Percentiles rank a stretch among this genome's conserved stretches.
Conservation (phyloP, 352 stramenopile genomes). For the Globisporangium spiculum region DNA sequence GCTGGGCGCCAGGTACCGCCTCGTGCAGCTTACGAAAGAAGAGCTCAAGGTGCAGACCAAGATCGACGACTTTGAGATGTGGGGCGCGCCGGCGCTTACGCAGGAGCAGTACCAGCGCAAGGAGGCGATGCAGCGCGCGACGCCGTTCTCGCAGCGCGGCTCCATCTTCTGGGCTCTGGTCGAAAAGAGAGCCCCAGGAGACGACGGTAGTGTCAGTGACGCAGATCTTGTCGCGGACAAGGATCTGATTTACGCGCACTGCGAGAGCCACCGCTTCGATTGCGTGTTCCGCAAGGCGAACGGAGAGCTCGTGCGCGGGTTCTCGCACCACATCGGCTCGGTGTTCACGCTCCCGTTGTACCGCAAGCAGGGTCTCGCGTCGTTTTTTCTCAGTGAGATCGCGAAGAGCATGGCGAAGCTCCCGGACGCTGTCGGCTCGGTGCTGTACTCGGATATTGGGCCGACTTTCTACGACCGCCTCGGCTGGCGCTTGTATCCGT, state of each 20-base stretch:
- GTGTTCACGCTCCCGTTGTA: slow-evolving; percentile 59
- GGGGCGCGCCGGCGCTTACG: slow-evolving; percentile 34
- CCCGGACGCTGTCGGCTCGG: slow-evolving; percentile 34
- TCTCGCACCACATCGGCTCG: slow-evolving; percentile 60
- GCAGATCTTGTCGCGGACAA: slow-evolving; percentile 14
- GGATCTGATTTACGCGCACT: slow-evolving; percentile 44
- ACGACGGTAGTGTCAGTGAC: slow-evolving; percentile 20
- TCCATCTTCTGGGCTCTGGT: slow-evolving; percentile 74
- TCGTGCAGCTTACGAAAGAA: slow-evolving; percentile 51
- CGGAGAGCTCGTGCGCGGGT: slow-evolving; percentile 38
- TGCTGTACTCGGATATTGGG: slow-evolving; percentile 69
- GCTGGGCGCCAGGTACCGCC: slow-evolving; percentile 29
- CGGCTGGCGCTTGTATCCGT: slow-evolving; percentile 54
- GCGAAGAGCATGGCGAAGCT: slow-evolving; percentile 27
- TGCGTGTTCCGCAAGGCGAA: slow-evolving; percentile 31
- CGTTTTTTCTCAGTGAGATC: slow-evolving; percentile 43
- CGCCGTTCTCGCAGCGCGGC: slow-evolving; percentile 39
- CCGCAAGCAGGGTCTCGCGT: slow-evolving; percentile 45
- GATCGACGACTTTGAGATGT: slow-evolving; percentile 45
- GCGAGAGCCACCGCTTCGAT: slow-evolving; percentile 59
- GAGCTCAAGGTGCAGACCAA: slow-evolving; percentile 60
- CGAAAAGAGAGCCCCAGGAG: slow-evolving; percentile 14
- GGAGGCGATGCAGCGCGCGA: slow-evolving; percentile 40
- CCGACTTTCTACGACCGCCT: slow-evolving; percentile 61
- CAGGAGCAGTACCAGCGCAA: slow-evolving; percentile 44